Evolutionary conservation across 192 early-diverging fungal genomes (phyloP).

Genomic region (Coemansia sp.): DNA sequence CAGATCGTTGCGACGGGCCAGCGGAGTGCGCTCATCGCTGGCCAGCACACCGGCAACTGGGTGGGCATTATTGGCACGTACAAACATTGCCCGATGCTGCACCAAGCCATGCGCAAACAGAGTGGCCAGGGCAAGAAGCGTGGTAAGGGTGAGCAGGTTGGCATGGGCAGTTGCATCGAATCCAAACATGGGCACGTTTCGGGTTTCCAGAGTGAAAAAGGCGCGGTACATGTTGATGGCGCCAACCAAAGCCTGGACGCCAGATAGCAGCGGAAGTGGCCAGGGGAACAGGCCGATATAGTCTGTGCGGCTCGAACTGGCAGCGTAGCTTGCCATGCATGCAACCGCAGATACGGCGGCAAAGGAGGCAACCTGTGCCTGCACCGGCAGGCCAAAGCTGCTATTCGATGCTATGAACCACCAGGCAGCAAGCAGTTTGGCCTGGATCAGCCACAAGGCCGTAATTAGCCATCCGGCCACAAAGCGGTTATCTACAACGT

Average conservation of each 20-base stretch:
- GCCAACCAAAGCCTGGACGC: slow-evolving; percentile 7
- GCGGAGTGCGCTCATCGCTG: slow-evolving; percentile 17
- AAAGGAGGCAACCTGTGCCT: slow-evolving; percentile 7
- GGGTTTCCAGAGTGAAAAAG: slow-evolving; percentile 23
- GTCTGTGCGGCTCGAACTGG: slow-evolving; percentile 9
- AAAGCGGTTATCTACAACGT: slow-evolving; percentile 27
- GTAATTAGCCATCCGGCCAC: slow-evolving; percentile 1
- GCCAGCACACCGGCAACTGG: not conserved
- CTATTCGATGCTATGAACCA: not conserved
- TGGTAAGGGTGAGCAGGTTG: slow-evolving; percentile 13
- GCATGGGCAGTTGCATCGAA: slow-evolving; percentile 17
- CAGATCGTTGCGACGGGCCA: slow-evolving; percentile 20
- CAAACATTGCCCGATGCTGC: slow-evolving; percentile 32
- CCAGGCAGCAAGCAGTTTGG: slow-evolving; percentile 6
- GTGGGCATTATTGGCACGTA: slow-evolving; percentile 6
- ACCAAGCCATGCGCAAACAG: slow-evolving; percentile 6
- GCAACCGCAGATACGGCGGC: slow-evolving; percentile 3
- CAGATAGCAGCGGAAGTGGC: slow-evolving; percentile 13
- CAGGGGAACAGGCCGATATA: slow-evolving; percentile 26
- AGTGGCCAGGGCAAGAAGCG: not conserved
- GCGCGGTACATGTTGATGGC: slow-evolving; percentile 24
- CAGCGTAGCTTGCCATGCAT: not conserved
- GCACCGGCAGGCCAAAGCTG: not conserved
- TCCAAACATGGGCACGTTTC: slow-evolving; percentile 15
- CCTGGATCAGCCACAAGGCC: slow-evolving; percentile 6